Conservation (phyloP, 805 yeast species). For the Schwanniomyces vanrijiae region DNA sequence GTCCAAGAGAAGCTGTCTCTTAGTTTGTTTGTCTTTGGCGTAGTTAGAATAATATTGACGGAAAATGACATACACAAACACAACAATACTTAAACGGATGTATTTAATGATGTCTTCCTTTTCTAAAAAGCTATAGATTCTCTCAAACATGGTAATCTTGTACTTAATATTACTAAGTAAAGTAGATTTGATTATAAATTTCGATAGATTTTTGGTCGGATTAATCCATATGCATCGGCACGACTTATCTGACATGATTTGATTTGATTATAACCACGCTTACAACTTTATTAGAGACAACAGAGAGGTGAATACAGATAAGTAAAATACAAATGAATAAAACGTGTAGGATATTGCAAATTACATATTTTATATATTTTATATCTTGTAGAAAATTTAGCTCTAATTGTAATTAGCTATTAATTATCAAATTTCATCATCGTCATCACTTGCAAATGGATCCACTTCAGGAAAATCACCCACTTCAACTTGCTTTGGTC, state of each 20-base stretch:
- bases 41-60: slow-evolving; percentile 58
- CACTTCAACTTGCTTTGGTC: slow-evolving; percentile 64
- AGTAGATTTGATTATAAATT: not conserved
- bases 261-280: not conserved
- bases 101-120: slow-evolving; percentile 44
- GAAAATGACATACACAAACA: slow-evolving; percentile 63
- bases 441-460: slow-evolving; percentile 48
- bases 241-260: not conserved
- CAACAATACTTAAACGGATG: slow-evolving; percentile 47
- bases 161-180: not conserved
- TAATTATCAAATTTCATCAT: slow-evolving; percentile 28
- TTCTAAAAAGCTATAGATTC: slow-evolving; percentile 36
- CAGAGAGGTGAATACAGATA: no score
- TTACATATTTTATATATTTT: no score
- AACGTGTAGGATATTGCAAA: no score
- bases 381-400: no score
- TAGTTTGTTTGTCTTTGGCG: slow-evolving; percentile 55
- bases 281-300: no score
- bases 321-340: no score
- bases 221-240: not conserved
- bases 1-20: slow-evolving; percentile 48
- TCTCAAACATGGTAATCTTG: slow-evolving; percentile 19
- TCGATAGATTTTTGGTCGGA: not conserved
- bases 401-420: not conserved
- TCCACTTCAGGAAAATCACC: slow-evolving; percentile 62